A percentile compares a stretch with the other conserved stretches of the same genome.
phyloP scores from a whole-genome alignment of 306 rosid genomes.

The Abrus pulchellus region DNA sequence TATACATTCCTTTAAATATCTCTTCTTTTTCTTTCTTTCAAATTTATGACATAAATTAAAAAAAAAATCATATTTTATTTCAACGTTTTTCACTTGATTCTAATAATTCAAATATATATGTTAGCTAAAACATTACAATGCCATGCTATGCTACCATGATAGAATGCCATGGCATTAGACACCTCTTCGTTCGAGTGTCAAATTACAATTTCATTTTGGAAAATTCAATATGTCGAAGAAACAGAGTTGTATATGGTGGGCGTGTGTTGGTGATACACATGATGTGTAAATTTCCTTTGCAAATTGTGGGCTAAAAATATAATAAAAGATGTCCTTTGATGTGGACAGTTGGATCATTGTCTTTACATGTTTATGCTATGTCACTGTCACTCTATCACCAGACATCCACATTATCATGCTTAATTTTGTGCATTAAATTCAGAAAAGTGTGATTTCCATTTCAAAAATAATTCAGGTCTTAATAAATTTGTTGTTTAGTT shows the following conservation, averaged over 20 bases:
- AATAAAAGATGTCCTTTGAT: slow-evolving; percentile 4
- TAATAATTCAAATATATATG: too few relatives aligned
- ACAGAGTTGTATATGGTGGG: background rate
- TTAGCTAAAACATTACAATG: background rate
- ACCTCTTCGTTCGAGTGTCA: background rate
- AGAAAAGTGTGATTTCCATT: too few relatives aligned
- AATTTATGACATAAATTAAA: too few relatives aligned
- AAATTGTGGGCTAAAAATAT: background rate
- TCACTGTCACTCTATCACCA: background rate
- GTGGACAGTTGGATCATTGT: slow-evolving; percentile 31
- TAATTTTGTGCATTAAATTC: too few relatives aligned
- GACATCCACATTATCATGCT: too few relatives aligned
- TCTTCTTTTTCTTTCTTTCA: too few relatives aligned
- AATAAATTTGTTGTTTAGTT: too few relatives aligned
- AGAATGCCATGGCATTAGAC: background rate
- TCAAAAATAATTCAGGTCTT: too few relatives aligned
- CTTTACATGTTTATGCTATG: slow-evolving; percentile 9
- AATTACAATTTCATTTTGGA: background rate
- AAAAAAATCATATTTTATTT: too few relatives aligned
- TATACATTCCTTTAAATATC: too few relatives aligned
- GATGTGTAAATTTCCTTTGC: background rate
- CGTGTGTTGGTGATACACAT: background rate
- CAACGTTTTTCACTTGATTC: too few relatives aligned
- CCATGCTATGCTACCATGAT: background rate
- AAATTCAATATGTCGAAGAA: background rate